Base-by-base conservation (phyloP, 768 basidiomycete genomes). In the Infundibulicybe gibba region DNA sequence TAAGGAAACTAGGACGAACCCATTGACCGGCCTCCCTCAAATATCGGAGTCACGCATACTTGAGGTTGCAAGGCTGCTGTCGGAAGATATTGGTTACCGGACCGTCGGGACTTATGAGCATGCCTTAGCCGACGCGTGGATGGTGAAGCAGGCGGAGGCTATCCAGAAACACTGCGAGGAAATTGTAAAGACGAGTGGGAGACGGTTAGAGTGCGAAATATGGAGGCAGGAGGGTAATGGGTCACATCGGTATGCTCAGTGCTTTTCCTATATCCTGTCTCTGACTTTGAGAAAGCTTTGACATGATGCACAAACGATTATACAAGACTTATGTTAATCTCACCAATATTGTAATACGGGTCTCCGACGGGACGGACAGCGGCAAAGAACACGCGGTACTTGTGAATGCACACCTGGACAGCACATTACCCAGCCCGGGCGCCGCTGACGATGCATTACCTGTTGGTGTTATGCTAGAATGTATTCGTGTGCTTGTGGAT, bases 51-150 rank as follows among this genome's bases (percentile, higher is more conserved):
- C 76, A 0, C 77, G 76, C 12, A 85, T 91, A 43, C 76, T 90
- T 2, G 72, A 69, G 5, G 68, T 81, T 40, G 78, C 83, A 3
- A 80, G 76, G 52, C 64, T 83, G 49, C 77, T 92, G 6, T 90
- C 92, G 0, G 92, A 94, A 59, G 83, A 80, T 5, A 91, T 94
- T 40, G 94, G 94, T 1, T 97, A 83, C 66, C 76, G 95, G 41
- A 97, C 90, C 0, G 90, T 95, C 9, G 95, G 95, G 1, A 93
- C 94, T 0, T 74, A 75, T 30, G 93, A 97, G 61, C 92, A 95
- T 67, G 87, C 89, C 0, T 61, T 81, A 20, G 92, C 87, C 3
- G 94, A 97, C 55, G 67, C 73, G 19, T 97, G 92, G 83, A 83
- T 94, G 76, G 58, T 84, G 16, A 66, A 77, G 40, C 79, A 85